These are phyloP conservation scores for Cryphonectria carpinicola DNA, from an alignment of 2,329 filamentous ascomycete genomes.

Conservation along the genomic window DNA sequence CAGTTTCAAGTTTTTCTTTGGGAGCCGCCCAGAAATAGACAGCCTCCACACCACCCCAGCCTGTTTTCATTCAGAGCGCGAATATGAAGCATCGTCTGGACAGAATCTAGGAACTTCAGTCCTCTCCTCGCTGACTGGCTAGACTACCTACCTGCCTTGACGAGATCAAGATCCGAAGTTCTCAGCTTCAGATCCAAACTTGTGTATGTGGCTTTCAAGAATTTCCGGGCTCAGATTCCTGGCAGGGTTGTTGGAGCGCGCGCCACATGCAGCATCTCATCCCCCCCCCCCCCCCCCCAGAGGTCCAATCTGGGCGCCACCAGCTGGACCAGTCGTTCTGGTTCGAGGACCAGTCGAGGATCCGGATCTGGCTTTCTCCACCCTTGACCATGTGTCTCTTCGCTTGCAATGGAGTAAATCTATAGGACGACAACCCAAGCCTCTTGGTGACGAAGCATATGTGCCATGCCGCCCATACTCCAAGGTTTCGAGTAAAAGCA, in stretches of 20 bases:
- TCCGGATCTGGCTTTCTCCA: not conserved
- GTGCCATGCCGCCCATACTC: not conserved
- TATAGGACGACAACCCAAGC: not conserved
- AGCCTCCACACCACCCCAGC: not conserved
- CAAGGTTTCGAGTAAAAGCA: not conserved
- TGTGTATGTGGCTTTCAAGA: not conserved
- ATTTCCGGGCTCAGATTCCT: conserved; percentile 6
- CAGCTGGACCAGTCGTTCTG: conserved; percentile 6
- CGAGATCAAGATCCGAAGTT: not conserved
- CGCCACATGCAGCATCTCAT: conserved; percentile 21
- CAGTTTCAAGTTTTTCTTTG: not conserved
- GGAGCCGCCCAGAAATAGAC: not conserved
- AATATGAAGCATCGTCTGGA: not conserved
- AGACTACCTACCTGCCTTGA: not conserved
- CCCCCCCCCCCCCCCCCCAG: too few species aligned
- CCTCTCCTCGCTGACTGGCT: conserved; percentile 13
- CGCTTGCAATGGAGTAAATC: not conserved
- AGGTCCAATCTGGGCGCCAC: not conserved
- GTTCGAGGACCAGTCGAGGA: not conserved
- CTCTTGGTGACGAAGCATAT: not conserved
- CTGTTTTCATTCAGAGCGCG: not conserved
- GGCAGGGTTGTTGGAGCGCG: conserved; percentile 19
- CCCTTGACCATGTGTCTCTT: not conserved
- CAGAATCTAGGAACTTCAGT: not conserved
- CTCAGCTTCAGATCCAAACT: not conserved